A percentile compares a stretch with the other conserved stretches of the same genome.
Evolutionary conservation across 192 early-diverging fungal genomes (phyloP).

Genomic region (Backusella australiensis): DNA sequence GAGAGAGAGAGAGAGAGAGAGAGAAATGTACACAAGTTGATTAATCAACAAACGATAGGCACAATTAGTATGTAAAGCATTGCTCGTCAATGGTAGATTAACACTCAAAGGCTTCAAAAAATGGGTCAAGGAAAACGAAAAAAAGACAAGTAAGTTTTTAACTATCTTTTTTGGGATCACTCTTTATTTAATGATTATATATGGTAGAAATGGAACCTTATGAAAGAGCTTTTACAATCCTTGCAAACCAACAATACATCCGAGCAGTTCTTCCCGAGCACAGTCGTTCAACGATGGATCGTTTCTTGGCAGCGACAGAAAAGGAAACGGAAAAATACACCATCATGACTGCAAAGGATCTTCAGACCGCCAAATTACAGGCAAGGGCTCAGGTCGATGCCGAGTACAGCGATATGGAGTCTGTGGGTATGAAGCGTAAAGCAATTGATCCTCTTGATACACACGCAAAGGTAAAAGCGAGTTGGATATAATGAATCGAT

Average conservation of each 20-base stretch:
- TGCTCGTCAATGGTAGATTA: constrained; percentile 30
- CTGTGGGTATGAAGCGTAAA: constrained; percentile 53
- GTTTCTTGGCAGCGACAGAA: constrained; percentile 60
- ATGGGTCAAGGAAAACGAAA: constrained; percentile 17
- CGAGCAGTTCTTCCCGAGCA: constrained; percentile 57
- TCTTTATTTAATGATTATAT: not conserved
- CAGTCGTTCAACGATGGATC: constrained; percentile 57
- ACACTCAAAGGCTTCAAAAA: constrained; percentile 18
- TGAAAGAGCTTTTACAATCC: constrained; percentile 42
- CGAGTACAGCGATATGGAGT: constrained; percentile 41
- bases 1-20: too few relatives aligned
- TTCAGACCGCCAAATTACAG: constrained; percentile 46
- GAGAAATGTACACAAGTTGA: not conserved
- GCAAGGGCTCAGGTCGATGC: constrained; percentile 46
- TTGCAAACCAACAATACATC: constrained; percentile 64
- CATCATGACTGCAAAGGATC: constrained; percentile 61
- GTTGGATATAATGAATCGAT: too few relatives aligned
- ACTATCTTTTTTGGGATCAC: not conserved
- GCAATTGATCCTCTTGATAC: constrained; percentile 13
- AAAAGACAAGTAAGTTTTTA: constrained; percentile 9
- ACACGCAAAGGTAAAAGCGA: not conserved
- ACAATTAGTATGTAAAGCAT: constrained; percentile 6
- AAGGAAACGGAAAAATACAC: constrained; percentile 52
- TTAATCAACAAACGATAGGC: constrained; percentile 10
- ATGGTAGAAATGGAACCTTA: constrained; percentile 17